Evolutionary conservation across 495 filamentous ascomycete genomes (phyloP).

Genomic region (Chaetomium tenue): DNA sequence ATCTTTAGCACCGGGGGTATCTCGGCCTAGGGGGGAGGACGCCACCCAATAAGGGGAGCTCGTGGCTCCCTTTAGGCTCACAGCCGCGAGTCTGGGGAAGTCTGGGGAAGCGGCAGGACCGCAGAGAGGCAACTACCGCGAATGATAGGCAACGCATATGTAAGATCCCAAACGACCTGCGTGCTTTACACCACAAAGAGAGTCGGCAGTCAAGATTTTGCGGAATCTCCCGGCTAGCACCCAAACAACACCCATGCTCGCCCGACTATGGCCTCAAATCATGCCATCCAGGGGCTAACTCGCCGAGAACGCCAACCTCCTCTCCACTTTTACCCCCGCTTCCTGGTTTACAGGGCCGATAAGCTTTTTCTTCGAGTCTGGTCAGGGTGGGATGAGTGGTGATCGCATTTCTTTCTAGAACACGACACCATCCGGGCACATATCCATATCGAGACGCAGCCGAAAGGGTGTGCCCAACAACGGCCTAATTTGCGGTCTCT

Average conservation of each 20-base stretch:
- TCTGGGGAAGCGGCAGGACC: slow-evolving; percentile 5
- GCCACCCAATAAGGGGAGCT: background rate
- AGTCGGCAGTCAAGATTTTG: slow-evolving; percentile 17
- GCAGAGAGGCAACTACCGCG: background rate
- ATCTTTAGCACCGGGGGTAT: background rate
- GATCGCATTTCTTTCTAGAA: background rate
- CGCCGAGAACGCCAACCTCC: too few species aligned
- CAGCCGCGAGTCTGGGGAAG: slow-evolving; percentile 7
- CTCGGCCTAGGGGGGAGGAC: background rate
- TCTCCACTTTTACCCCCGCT: slow-evolving; percentile 2
- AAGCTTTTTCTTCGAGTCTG: slow-evolving; percentile 3
- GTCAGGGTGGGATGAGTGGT: slow-evolving; percentile 1
- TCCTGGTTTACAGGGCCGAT: slow-evolving; percentile 14
- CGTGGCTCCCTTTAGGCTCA: background rate
- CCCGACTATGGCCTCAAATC: background rate
- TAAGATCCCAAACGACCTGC: slow-evolving; percentile 1
- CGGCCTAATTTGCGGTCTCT: background rate
- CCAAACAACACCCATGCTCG: background rate
- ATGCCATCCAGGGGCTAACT: background rate
- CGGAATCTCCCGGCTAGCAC: slow-evolving; percentile 13
- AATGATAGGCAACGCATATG: slow-evolving; percentile 5
- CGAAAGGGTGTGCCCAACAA: background rate
- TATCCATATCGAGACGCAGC: too few species aligned
- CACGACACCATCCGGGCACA: background rate
- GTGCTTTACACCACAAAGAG: background rate